Percentiles rank a stretch among this genome's conserved stretches.
phyloP scores from a whole-genome alignment of 768 basidiomycete species.

The Termitomyces titanicus region DNA sequence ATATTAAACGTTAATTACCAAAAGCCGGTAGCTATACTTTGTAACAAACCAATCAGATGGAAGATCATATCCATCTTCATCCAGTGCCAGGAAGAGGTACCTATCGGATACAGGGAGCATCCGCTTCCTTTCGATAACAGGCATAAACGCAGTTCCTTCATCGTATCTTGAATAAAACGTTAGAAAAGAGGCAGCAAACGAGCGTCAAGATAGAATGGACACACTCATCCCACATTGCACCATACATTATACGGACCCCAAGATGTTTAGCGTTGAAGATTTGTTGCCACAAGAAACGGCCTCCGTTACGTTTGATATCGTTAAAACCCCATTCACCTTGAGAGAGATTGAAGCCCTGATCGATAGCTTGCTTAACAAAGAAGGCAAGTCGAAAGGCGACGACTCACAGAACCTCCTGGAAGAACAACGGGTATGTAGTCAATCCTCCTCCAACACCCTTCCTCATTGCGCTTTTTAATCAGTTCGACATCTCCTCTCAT shows the following conservation, averaged over 20 bases:
- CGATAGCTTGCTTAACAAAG: conserved; percentile 7
- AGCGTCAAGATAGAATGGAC: conserved; percentile 18
- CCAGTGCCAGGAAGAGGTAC: conserved; percentile 65
- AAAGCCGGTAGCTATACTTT: neutral
- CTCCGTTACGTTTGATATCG: conserved; percentile 67
- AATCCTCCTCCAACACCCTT: conserved; percentile 43
- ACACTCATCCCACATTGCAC: conserved; percentile 88
- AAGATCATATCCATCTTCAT: conserved; percentile 73
- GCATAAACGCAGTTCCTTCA: conserved; percentile 82
- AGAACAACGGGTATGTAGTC: conserved; percentile 84
- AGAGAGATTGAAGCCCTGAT: conserved; percentile 67
- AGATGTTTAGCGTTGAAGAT: conserved; percentile 62
- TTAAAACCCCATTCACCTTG: conserved; percentile 72
- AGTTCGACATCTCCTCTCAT: conserved; percentile 64
- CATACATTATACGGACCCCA: conserved; percentile 66
- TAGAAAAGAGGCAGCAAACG: conserved; percentile 4
- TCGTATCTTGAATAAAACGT: conserved; percentile 54
- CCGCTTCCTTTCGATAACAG: conserved; percentile 55
- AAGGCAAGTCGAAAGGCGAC: conserved; percentile 6
- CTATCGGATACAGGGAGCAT: conserved; percentile 58
- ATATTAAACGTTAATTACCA: neutral
- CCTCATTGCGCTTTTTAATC: conserved; percentile 46
- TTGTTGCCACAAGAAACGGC: conserved; percentile 78
- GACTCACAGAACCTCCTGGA: conserved; percentile 77
- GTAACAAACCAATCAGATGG: conserved; percentile 72